Base-by-base conservation (phyloP, 805 yeast genomes). In the Candida dajiaensis region DNA sequence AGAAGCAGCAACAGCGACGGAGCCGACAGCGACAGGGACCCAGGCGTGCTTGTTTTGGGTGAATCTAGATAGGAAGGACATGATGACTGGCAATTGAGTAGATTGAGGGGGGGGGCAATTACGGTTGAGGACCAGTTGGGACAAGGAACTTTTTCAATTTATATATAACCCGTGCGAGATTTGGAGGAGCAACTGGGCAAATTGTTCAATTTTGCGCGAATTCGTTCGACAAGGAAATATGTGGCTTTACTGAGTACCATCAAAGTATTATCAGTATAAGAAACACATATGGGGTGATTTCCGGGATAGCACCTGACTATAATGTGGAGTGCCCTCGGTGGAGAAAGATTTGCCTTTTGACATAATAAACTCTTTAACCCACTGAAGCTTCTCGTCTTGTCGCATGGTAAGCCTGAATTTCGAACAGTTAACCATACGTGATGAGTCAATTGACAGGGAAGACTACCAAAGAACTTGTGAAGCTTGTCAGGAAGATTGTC, bases 401-500 rank as follows among this genome's bases (percentile, higher is more conserved):
- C n/a, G n/a, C n/a, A n/a, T n/a, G n/a, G n/a, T n/a, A n/a, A n/a
- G n/a, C n/a, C n/a, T n/a, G n/a, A n/a, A n/a, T n/a, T n/a, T n/a
- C n/a, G n/a, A n/a, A n/a, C n/a, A n/a, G n/a, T n/a, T n/a, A 25
- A 25, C 4, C 8, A 22, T 22, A 5, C 5, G 23, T 6, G 26
- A 50, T 54, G 58, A 33, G 43, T 11, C 51, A 50, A 41, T 45
- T 54, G 44, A 36, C 25, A 18, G 43, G 44, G 13, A 52, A 47
- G 28, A 37, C 50, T 2, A 35, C 53, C 2, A 48, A 38, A 7
- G 82, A 81, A 46, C 58, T 81, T 43, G 55, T 84, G 19, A 59
- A 63, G 19, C 60, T 81, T 42, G 78, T 81, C 11, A 70, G 72
- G 45, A 68, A 69, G 35, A 62, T 89, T 31, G 72, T 92, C 10